Evolutionary conservation across 78 protist genomes (phyloP).

Genomic region (Chrysochromulina parva): DNA sequence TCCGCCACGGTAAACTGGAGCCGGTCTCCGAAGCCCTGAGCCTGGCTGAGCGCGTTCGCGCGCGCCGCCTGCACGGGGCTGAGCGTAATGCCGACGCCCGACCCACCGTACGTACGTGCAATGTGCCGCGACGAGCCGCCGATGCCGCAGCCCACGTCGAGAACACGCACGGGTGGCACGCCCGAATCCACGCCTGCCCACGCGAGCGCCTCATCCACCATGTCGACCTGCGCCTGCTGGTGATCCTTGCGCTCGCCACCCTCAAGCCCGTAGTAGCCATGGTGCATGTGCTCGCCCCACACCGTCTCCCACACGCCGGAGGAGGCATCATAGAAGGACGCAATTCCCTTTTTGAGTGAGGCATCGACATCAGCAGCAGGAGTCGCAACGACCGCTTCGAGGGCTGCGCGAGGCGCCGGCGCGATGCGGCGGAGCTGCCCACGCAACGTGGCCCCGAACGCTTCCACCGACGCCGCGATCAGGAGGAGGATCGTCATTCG

Average conservation of each 20-base stretch:
- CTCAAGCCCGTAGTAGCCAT: slow-evolving; percentile 1
- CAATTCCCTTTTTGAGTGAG: not conserved
- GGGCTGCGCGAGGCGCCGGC: too few relatives aligned
- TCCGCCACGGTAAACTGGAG: slow-evolving; percentile 2
- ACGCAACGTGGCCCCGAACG: too few relatives aligned
- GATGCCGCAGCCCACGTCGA: slow-evolving; percentile 51
- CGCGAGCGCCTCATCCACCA: slow-evolving; percentile 18
- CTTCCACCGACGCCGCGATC: too few relatives aligned
- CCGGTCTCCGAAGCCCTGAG: not conserved
- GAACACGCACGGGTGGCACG: not conserved
- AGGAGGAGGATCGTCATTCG: too few relatives aligned
- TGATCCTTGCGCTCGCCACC: not conserved
- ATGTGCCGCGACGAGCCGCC: slow-evolving; percentile 38
- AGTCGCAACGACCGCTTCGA: too few relatives aligned
- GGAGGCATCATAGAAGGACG: slow-evolving; percentile 13
- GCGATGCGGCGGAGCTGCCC: too few relatives aligned
- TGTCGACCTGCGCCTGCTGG: slow-evolving; percentile 39
- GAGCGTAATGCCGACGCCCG: not conserved
- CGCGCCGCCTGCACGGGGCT: not conserved
- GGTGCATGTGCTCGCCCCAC: slow-evolving; percentile 57
- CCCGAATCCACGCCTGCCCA: not conserved
- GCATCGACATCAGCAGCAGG: too few relatives aligned
- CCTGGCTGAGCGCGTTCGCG: not conserved
- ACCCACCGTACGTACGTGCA: not conserved
- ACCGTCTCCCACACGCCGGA: slow-evolving; percentile 35